Base-by-base conservation (phyloP, 1,139 yeast species). In the Debaryomycetaceae sp. region DNA sequence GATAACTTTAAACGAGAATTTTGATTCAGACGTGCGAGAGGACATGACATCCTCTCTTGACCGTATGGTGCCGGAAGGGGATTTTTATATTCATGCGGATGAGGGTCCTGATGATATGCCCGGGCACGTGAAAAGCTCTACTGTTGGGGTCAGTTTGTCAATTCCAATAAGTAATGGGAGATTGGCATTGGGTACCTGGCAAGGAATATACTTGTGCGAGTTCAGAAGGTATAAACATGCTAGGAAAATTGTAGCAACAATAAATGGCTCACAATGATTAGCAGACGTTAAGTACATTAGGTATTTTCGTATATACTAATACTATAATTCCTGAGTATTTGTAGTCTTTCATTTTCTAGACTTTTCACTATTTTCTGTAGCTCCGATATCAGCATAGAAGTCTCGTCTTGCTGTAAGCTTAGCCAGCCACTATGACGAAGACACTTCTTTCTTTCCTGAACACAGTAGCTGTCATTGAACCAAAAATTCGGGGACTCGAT, bases 71-170 rank as follows among this genome's bases (percentile, higher is more conserved):
- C 95, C 95, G 0, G 93, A 86, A 57, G 83, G 84, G 40, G 80
- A 76, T 46, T 70, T 71, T 39, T 83, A 81, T 54, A 65, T 78
- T 37, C 93, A 86, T 57, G 76, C 74, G 1, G 91, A 83, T 47
- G 95, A 87, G 62, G 95, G 87, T 1, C 79, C 86, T 1, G 93
- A 87, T 59, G 95, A 87, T 60, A 84, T 85, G 88, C 88, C 93
- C 1, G 87, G 90, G 0, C 95, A 87, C 60, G 80, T 83, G 45
- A 83, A 85, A 56, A 75, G 86, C 33, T 66, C 83, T 37, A 65
- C 85, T 40, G 75, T 85, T 8, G 95, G 95, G 24, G 84, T 80
- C 2, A 75, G 81, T 9, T 66, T 87, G 37, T 70, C 78, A 11
- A 79, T 87, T 40, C 95, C 95, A 1, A 85, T 87, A 43, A 60